These are phyloP conservation scores for Paraphysoderma sedebokerense DNA, from an alignment of 371 early-diverging fungal genomes.

Conservation along the genomic window DNA sequence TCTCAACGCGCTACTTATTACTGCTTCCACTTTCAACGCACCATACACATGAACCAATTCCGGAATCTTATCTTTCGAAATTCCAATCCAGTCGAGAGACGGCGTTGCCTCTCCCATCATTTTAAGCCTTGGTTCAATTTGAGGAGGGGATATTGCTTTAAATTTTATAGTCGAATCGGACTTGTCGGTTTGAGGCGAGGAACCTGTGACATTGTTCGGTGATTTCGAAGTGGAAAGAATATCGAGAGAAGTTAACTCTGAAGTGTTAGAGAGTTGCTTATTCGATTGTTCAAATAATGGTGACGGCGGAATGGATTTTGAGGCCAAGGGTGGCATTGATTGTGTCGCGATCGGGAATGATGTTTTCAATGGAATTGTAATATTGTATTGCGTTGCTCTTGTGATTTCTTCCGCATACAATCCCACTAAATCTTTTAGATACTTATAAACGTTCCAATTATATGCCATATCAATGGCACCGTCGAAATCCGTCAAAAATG, in stretches of 20 bases:
- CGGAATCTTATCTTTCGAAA: conserved; percentile 31
- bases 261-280: too few species aligned
- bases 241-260: background rate
- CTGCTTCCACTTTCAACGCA: too few species aligned
- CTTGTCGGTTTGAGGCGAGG: background rate
- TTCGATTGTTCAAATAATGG: too few species aligned
- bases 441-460: conserved; percentile 49
- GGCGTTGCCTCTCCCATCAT: conserved; percentile 43
- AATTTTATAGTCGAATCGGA: conserved; percentile 1
- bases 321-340: too few species aligned
- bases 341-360: too few species aligned
- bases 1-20: too few species aligned
- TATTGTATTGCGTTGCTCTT: too few species aligned
- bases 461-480: conserved; percentile 54
- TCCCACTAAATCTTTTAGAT: conserved; percentile 33
- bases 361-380: too few species aligned
- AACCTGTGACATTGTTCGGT: too few species aligned
- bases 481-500: conserved; percentile 37
- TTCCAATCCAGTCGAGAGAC: conserved; percentile 39
- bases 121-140: conserved; percentile 29
- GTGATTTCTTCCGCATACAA: conserved; percentile 15
- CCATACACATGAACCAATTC: conserved; percentile 29
- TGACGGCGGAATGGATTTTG: too few species aligned
- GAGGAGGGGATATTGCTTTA: conserved; percentile 16
- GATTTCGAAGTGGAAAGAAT: background rate